phyloP scores from a whole-genome alignment of 2,329 filamentous ascomycete species.

The Fusarium napiforme region DNA sequence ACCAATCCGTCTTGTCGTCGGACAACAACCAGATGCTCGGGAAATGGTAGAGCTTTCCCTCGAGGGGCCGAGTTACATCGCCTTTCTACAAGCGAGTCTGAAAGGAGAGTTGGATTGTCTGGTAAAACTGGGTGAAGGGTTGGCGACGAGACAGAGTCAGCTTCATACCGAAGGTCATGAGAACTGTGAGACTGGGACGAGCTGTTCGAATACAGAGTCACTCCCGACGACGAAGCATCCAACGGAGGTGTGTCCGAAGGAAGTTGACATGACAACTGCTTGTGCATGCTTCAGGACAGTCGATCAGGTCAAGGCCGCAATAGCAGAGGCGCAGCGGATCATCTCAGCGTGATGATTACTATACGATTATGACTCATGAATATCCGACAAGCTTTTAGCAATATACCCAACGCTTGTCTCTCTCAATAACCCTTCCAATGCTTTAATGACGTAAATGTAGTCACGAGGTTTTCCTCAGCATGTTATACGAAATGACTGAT shows the following conservation, averaged over 20 bases:
- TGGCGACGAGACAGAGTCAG: conserved; percentile 19
- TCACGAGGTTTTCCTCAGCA: not conserved
- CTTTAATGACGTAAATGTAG: not conserved
- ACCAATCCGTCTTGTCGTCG: not conserved
- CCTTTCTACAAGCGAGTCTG: not conserved
- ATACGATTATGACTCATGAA: not conserved
- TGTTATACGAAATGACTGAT: not conserved
- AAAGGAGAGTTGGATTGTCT: conserved; percentile 3
- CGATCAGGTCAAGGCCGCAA: conserved; percentile 15
- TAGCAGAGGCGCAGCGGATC: conserved; percentile 10
- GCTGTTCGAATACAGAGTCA: conserved; percentile 20
- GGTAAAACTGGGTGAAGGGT: not conserved
- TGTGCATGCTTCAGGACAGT: conserved; percentile 27
- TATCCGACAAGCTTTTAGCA: not conserved
- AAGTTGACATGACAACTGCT: conserved; percentile 27
- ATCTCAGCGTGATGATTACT: not conserved
- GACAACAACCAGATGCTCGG: not conserved
- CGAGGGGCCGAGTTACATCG: not conserved
- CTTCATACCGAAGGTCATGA: conserved; percentile 24
- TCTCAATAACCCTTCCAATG: too few species aligned
- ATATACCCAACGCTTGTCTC: not conserved
- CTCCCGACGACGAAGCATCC: conserved; percentile 13
- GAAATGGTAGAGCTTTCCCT: conserved; percentile 10
- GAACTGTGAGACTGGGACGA: conserved; percentile 26
- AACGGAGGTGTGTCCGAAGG: conserved; percentile 18